A percentile compares a stretch with the other conserved stretches of the same genome.
Evolutionary conservation across 2,329 filamentous ascomycete species (phyloP).

Genomic region (Neopestalotiopsis sp.): DNA sequence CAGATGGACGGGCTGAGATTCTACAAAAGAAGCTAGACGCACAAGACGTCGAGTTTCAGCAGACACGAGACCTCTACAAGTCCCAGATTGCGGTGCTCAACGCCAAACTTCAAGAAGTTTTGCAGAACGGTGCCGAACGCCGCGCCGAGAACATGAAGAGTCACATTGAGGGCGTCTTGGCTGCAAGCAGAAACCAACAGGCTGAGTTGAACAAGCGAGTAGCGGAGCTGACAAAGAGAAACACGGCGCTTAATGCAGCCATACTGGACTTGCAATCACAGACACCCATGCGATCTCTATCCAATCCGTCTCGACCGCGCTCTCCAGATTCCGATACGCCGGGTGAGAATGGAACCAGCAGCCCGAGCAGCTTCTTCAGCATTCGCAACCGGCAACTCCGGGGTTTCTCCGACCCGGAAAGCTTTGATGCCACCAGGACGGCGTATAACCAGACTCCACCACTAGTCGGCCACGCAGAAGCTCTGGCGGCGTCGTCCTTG

Average conservation of each 20-base stretch:
- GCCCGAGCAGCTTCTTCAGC: no score
- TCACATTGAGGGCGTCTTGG: constrained; percentile 51
- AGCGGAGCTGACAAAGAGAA: constrained; percentile 55
- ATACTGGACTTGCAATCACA: constrained; percentile 53
- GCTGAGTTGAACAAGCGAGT: constrained; percentile 60
- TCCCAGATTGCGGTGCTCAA: constrained; percentile 55
- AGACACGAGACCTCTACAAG: constrained; percentile 50
- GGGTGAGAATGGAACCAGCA: constrained; percentile 42
- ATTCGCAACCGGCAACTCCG: constrained; percentile 40
- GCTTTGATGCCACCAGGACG: constrained; percentile 40
- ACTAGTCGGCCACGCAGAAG: constrained; percentile 39
- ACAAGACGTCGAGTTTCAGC: constrained; percentile 52
- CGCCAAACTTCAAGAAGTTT: constrained; percentile 47
- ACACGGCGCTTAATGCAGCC: constrained; percentile 56
- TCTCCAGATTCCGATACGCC: constrained; percentile 37
- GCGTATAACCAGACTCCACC: constrained; percentile 51
- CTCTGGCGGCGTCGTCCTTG: constrained; percentile 31
- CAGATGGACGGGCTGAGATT: constrained; percentile 64
- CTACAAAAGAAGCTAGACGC: constrained; percentile 63
- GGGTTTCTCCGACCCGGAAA: constrained; percentile 51
- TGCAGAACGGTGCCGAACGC: constrained; percentile 35
- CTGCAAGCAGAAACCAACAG: constrained; percentile 59
- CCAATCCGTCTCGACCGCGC: constrained; percentile 22
- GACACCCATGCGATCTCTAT: constrained; percentile 28
- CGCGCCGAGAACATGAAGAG: constrained; percentile 39